These are phyloP conservation scores for Fusarium sulawesiense DNA, from an alignment of 2,329 filamentous ascomycete genomes.

Conservation along the genomic window DNA sequence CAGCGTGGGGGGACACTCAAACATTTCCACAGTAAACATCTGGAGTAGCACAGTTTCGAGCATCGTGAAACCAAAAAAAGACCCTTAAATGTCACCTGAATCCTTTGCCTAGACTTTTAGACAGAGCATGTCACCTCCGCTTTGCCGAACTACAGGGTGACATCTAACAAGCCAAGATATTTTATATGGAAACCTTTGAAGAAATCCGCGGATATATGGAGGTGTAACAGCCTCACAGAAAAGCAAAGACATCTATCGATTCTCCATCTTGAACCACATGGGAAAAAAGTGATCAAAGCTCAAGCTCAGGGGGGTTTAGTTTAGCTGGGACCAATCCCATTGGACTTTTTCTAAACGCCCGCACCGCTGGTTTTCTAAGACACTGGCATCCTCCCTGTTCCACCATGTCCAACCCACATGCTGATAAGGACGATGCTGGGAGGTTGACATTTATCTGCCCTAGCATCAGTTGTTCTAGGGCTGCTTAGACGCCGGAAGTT, in stretches of 20 bases:
- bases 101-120: constrained; percentile 7
- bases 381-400: constrained; percentile 6
- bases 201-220: neutral
- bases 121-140: constrained; percentile 4
- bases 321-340: constrained; percentile 31
- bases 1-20: constrained; percentile 21
- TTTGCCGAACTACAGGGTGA: neutral
- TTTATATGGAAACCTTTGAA: neutral
- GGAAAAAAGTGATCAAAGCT: constrained; percentile 11
- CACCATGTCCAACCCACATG: neutral
- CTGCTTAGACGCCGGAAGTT: neutral
- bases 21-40: neutral
- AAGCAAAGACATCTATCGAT: neutral
- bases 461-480: neutral
- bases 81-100: constrained; percentile 15
- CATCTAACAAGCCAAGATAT: neutral
- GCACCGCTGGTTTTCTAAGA: constrained; percentile 22
- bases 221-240: neutral
- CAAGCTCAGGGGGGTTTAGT: constrained; percentile 21
- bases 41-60: constrained; percentile 8
- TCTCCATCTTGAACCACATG: neutral
- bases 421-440: constrained; percentile 11
- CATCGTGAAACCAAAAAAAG: constrained; percentile 31
- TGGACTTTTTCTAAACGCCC: constrained; percentile 39
- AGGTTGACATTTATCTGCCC: neutral